A percentile compares a stretch with the other conserved stretches of the same genome.
Conservation (phyloP, 768 basidiomycete species). For the Nidularia pulvinata region DNA sequence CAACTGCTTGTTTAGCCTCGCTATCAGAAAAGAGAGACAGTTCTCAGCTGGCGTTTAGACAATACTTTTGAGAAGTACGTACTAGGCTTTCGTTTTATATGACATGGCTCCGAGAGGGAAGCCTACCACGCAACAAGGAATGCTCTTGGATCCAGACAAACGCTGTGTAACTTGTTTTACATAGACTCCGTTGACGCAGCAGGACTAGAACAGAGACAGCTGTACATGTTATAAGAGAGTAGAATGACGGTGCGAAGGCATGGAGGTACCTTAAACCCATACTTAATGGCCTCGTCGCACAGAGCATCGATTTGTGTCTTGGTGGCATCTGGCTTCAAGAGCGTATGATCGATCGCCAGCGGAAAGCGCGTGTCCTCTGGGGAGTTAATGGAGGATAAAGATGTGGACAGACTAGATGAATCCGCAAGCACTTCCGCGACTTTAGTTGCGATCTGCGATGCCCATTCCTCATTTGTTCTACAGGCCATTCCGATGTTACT, state of each 20-base stretch:
- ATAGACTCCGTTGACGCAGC: slow-evolving; percentile 49
- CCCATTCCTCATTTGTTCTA: slow-evolving; percentile 7
- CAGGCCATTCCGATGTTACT: background rate
- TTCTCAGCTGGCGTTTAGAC: background rate
- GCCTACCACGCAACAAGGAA: slow-evolving; percentile 48
- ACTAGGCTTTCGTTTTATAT: slow-evolving; percentile 43
- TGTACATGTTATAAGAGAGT: background rate
- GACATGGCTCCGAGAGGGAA: slow-evolving; percentile 51
- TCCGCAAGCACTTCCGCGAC: background rate
- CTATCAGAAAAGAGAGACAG: slow-evolving; percentile 15
- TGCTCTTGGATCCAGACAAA: slow-evolving; percentile 29
- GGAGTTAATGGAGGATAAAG: slow-evolving; percentile 17
- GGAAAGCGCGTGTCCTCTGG: slow-evolving; percentile 29
- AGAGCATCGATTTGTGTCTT: slow-evolving; percentile 40
- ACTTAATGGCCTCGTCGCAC: slow-evolving; percentile 45
- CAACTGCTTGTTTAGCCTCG: slow-evolving; percentile 44
- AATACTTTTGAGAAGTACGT: slow-evolving; percentile 8
- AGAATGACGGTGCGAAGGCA: background rate
- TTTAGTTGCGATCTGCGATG: slow-evolving; percentile 3
- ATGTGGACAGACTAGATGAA: slow-evolving; percentile 1
- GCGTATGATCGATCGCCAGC: slow-evolving; percentile 44
- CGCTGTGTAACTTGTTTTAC: slow-evolving; percentile 37
- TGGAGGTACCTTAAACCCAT: slow-evolving; percentile 42
- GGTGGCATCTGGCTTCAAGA: slow-evolving; percentile 50
- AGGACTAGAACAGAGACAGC: slow-evolving; percentile 35